Evolutionary conservation across 805 yeast genomes (phyloP).

Genomic region (Torulaspora maleeae): DNA sequence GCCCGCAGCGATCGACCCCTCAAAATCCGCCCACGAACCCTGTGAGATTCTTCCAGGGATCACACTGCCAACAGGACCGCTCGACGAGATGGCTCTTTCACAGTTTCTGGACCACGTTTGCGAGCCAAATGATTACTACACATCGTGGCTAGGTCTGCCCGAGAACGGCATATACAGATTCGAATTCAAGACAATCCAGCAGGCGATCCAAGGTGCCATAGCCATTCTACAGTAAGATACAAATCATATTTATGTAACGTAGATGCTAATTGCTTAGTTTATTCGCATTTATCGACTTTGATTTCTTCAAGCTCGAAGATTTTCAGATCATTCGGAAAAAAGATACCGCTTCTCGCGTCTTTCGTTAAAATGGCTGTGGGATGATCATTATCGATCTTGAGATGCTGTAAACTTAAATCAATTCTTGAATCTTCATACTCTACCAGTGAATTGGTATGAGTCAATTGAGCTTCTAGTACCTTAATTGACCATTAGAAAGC

Average conservation of each 20-base stretch:
- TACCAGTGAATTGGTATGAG: not conserved
- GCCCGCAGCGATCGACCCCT: not conserved
- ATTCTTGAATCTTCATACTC: not conserved
- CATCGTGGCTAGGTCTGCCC: constrained; percentile 13
- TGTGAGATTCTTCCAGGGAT: constrained; percentile 14
- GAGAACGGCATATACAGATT: constrained; percentile 5
- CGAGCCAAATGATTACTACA: constrained; percentile 14
- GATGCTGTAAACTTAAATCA: no score
- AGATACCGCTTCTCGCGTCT: not conserved
- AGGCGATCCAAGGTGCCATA: not conserved
- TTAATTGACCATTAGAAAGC: no score
- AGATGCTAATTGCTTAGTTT: no score
- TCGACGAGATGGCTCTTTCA: constrained; percentile 3
- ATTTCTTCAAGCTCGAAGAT: not conserved
- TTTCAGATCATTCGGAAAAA: not conserved
- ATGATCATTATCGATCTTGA: not conserved
- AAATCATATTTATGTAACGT: not conserved
- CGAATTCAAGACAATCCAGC: not conserved
- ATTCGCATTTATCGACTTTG: not conserved
- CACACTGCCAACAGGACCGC: constrained; percentile 5
- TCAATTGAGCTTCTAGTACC: no score
- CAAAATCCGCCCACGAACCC: not conserved
- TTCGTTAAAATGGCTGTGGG: not conserved
- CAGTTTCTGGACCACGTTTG: constrained; percentile 1
- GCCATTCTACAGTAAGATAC: not conserved